A percentile compares a stretch with the other conserved stretches of the same genome.
Evolutionary conservation across 345 rosid genomes (phyloP).

Genomic region (Bruguiera sexangula): DNA sequence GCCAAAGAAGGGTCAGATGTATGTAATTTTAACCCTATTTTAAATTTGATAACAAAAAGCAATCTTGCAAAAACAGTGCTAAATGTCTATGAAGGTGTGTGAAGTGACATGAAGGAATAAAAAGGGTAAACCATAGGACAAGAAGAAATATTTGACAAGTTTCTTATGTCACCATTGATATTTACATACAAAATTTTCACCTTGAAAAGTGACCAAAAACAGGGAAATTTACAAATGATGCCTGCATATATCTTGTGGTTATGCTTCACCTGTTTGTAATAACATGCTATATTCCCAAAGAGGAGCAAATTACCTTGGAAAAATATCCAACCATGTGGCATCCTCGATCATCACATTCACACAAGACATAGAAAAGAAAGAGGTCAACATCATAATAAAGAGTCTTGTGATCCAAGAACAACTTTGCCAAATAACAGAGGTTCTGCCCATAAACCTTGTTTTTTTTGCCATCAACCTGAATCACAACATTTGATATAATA

Average conservation of each 20-base stretch:
- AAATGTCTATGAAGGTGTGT: too few species aligned
- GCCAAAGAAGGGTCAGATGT: not conserved
- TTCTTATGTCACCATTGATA: not conserved
- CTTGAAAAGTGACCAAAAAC: too few species aligned
- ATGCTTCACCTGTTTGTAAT: not conserved
- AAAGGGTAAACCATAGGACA: too few species aligned
- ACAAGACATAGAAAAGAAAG: conserved; percentile 84
- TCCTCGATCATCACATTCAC: conserved; percentile 99
- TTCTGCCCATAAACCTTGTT: conserved; percentile 99
- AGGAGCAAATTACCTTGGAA: conserved; percentile 61
- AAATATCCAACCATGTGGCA: conserved; percentile 99
- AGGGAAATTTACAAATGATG: too few species aligned
- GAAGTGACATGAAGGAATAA: too few species aligned
- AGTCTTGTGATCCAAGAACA: conserved; percentile 98
- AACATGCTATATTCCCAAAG: not conserved
- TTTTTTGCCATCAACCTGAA: conserved; percentile 88
- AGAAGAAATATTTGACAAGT: not conserved
- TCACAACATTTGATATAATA: conserved; percentile 6
- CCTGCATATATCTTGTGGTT: too few species aligned
- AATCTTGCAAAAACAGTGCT: too few species aligned
- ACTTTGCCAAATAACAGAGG: conserved; percentile 93
- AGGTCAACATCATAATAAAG: conserved; percentile 97
- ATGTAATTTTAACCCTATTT: not conserved
- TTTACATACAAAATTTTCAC: not conserved
- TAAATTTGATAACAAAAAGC: too few species aligned